Evolutionary conservation across 768 basidiomycete genomes (phyloP), one percentile per base, ranked within the genome.

Genomic region (Royoungia palumana): DNA sequence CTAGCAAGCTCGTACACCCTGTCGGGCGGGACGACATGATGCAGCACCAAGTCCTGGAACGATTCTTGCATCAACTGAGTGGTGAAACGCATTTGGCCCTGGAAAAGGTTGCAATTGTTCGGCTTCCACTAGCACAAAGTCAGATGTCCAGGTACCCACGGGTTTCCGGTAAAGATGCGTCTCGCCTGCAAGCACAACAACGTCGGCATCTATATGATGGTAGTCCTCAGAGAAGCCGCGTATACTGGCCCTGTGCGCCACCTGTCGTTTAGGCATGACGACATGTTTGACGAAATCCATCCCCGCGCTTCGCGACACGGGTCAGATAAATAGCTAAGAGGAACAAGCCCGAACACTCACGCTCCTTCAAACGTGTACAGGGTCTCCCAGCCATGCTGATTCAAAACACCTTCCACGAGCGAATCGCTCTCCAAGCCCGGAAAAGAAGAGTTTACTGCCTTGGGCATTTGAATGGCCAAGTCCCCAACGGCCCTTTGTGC

Each of bases 271-370:
- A 17, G 71, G 67, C 24, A 61, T 47, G 1, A 69, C 66, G 27
- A 75, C 70, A 21, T 68, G 66, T 47, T 74, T 73, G 22, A 70
- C 63, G 27, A 62, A 70, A 34, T 72, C 74, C 70, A 71, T 69
- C 25, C 71, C 68, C 13, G 59, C 58, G 20, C 71, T 72, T 20
- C n/a, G 4, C 21, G 22, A 16, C 3, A 20, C 40, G 24, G 12
- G 27, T 71, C 34, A 53, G 16, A 39, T 63, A 35, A 24, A 13
- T 37, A 2, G 20, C 22, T 10, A 12, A 13, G n/a, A 4, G 36
- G 22, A 53, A 27, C 13, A 24, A 19, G 8, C n/a, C 19, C 3
- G n/a, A 37, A 41, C 20, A 67, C 74, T 63, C 50, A 75, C 75
- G 64, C 62, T 36, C 72, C 67, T 24, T 64, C 51, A 55, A 69